A percentile compares a stretch with the other conserved stretches of the same genome.
Evolutionary conservation across 2,329 filamentous ascomycete genomes (phyloP).

Genomic region (Aspergillus fructus): DNA sequence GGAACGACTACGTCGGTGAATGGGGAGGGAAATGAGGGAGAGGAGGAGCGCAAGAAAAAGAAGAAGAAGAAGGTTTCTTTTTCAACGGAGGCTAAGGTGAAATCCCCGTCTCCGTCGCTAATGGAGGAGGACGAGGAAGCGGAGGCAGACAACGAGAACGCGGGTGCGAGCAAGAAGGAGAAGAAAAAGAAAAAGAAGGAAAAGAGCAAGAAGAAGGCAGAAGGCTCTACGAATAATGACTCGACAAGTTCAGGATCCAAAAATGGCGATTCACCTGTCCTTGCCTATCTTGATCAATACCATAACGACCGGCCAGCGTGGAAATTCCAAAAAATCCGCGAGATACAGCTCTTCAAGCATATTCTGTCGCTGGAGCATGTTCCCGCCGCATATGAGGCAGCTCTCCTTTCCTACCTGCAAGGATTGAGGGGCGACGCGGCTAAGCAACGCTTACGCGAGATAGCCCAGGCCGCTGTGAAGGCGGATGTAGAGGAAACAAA

Average conservation of each 20-base stretch:
- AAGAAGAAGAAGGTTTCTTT: constrained; percentile 63
- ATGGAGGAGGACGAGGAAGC: constrained; percentile 59
- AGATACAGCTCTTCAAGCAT: constrained; percentile 81
- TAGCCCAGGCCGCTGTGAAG: constrained; percentile 61
- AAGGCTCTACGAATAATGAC: constrained; percentile 17
- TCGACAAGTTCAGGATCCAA: constrained; percentile 13
- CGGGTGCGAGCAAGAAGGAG: constrained; percentile 16
- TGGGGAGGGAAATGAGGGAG: constrained; percentile 21
- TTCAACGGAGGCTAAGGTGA: constrained; percentile 46
- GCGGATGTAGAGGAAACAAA: constrained; percentile 33
- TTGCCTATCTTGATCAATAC: constrained; percentile 77
- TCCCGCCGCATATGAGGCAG: constrained; percentile 66
- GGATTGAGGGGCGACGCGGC: constrained; percentile 76
- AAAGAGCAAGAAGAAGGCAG: constrained; percentile 27
- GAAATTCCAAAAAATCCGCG: constrained; percentile 97
- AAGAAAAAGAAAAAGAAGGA: constrained; percentile 23
- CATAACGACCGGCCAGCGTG: constrained; percentile 68
- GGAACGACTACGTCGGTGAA: neutral
- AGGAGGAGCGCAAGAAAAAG: constrained; percentile 46
- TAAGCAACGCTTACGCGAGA: constrained; percentile 62
- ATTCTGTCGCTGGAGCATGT: constrained; percentile 71
- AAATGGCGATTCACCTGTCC: constrained; percentile 52
- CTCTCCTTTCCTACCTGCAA: constrained; percentile 74
- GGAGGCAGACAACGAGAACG: constrained; percentile 19
- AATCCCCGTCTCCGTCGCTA: neutral